Evolutionary conservation across 805 yeast genomes (phyloP).

Genomic region (Starmerella asiatica): DNA sequence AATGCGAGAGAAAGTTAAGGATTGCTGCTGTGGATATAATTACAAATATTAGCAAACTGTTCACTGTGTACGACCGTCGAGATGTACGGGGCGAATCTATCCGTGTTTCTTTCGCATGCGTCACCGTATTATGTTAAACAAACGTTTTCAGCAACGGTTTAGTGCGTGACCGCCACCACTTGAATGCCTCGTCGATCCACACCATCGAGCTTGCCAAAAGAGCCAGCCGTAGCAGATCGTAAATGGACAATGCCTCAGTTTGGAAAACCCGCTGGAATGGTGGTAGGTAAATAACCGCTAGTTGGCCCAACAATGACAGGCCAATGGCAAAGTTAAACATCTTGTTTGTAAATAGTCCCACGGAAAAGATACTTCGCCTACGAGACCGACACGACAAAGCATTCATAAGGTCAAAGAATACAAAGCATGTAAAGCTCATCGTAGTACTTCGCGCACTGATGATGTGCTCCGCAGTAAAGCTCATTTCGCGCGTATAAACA

Average conservation of each 20-base stretch:
- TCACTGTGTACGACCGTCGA: no score
- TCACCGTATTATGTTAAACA: background rate
- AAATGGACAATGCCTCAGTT: slow-evolving; percentile 71
- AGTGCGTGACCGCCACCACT: slow-evolving; percentile 29
- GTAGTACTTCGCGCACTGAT: slow-evolving; percentile 94
- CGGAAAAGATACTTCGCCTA: slow-evolving; percentile 64
- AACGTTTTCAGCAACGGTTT: slow-evolving; percentile 3
- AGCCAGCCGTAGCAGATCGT: slow-evolving; percentile 54
- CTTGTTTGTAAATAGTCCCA: slow-evolving; percentile 62
- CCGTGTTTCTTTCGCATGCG: no score
- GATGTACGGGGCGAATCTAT: no score
- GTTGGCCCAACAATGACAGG: slow-evolving; percentile 76
- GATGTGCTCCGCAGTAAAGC: slow-evolving; percentile 41
- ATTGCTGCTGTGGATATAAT: no score
- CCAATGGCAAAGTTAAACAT: slow-evolving; percentile 93
- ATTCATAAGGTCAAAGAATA: slow-evolving; percentile 89
- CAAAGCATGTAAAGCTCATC: slow-evolving; percentile 97
- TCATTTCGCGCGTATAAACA: slow-evolving; percentile 75
- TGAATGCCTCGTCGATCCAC: slow-evolving; percentile 71
- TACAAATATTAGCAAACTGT: no score
- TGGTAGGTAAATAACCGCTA: slow-evolving; percentile 86
- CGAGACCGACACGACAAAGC: slow-evolving; percentile 88
- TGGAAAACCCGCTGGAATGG: slow-evolving; percentile 87
- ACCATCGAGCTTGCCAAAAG: slow-evolving; percentile 66
- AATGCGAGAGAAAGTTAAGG: no score